Percentiles rank a stretch among this genome's conserved stretches.
These are phyloP conservation scores for Fusarium tricinctum DNA, from an alignment of 2,329 filamentous ascomycete species.

Conservation along the genomic window DNA sequence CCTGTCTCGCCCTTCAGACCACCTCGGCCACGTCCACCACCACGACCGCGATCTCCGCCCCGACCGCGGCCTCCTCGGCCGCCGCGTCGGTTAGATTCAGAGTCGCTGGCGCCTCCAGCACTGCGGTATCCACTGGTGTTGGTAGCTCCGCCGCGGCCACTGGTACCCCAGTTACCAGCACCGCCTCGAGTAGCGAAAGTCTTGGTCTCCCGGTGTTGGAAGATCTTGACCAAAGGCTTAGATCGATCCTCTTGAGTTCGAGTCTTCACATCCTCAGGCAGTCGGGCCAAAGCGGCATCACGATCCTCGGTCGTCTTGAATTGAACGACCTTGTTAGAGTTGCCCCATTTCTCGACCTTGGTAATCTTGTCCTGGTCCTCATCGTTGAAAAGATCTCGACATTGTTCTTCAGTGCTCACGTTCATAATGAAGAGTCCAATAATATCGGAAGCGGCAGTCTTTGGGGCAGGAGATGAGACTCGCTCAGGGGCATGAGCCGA, in stretches of 20 bases:
- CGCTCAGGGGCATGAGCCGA: constrained; percentile 66
- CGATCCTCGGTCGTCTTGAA: constrained; percentile 86
- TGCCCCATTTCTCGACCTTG: constrained; percentile 82
- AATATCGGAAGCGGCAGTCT: constrained; percentile 74
- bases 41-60: constrained; percentile 69
- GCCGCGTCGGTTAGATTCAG: constrained; percentile 69
- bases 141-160: constrained; percentile 70
- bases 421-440: constrained; percentile 93
- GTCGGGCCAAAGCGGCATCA: constrained; percentile 80
- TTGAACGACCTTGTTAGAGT: constrained; percentile 85
- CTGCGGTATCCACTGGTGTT: constrained; percentile 84
- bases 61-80: constrained; percentile 71
- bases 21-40: constrained; percentile 68
- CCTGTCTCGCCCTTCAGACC: constrained; percentile 72
- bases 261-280: constrained; percentile 83
- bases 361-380: constrained; percentile 87
- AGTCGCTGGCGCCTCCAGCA: constrained; percentile 80
- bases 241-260: constrained; percentile 78
- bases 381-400: constrained; percentile 83
- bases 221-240: constrained; percentile 86
- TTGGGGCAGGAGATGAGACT: constrained; percentile 70
- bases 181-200: constrained; percentile 71
- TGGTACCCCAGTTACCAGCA: constrained; percentile 76
- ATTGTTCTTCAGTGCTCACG: constrained; percentile 84
- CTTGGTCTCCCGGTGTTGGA: constrained; percentile 76